These are phyloP conservation scores for Senna tora DNA, from an alignment of 306 rosid genomes.

Conservation along the genomic window DNA sequence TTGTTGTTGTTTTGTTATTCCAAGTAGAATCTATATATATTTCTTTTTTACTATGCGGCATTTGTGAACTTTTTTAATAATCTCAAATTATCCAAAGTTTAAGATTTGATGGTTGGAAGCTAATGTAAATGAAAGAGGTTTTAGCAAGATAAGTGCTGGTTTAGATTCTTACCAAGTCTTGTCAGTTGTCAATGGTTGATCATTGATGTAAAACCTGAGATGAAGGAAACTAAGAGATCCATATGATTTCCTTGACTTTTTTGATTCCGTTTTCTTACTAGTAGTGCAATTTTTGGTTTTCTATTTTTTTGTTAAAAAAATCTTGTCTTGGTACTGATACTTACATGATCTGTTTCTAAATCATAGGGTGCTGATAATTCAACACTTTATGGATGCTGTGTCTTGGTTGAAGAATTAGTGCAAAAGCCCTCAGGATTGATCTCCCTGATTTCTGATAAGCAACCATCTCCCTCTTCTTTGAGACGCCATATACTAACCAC, in stretches of 20 bases:
- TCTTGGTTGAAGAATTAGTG: constrained; percentile 92
- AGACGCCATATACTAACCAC: constrained; percentile 86
- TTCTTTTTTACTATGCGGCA: neutral
- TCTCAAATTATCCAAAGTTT: constrained; percentile 15
- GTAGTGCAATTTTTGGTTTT: constrained; percentile 4
- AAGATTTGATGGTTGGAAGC: neutral
- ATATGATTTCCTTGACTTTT: neutral
- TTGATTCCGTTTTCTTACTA: constrained; percentile 18
- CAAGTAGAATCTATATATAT: neutral
- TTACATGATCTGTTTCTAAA: constrained; percentile 11
- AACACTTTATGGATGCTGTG: constrained; percentile 94
- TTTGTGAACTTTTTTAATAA: neutral
- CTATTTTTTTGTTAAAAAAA: neutral
- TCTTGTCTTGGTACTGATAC: constrained; percentile 1
- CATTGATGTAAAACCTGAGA: neutral
- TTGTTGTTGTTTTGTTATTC: too few species aligned
- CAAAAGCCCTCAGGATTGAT: constrained; percentile 88
- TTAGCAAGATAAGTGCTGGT: constrained; percentile 4
- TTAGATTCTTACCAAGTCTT: constrained; percentile 7
- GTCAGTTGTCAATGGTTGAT: neutral
- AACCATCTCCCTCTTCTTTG: constrained; percentile 57
- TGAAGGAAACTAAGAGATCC: neutral
- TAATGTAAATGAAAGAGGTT: neutral
- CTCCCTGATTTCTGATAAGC: constrained; percentile 69
- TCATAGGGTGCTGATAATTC: constrained; percentile 93